Evolutionary conservation across 352 stramenopile genomes (phyloP).

Genomic region (Thraustochytrium striatum): DNA sequence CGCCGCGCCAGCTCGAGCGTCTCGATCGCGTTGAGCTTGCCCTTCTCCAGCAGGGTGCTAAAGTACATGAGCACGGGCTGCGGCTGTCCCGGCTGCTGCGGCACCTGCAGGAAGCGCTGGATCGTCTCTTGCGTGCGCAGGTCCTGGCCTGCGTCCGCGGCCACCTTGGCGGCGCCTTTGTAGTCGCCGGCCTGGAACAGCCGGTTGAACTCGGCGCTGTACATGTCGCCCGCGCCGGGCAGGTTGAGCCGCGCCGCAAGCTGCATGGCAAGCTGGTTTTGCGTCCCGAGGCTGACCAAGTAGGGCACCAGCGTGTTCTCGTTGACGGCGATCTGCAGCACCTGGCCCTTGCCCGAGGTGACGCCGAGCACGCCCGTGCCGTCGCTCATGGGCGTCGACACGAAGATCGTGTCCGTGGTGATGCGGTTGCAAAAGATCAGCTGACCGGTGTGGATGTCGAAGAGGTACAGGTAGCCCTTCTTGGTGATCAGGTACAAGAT

Average conservation of each 20-base stretch:
- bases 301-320: slow-evolving; percentile 96
- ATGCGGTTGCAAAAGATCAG: slow-evolving; percentile 95
- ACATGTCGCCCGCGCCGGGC: slow-evolving; percentile 95
- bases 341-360: slow-evolving; percentile 87
- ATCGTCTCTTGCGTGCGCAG: slow-evolving; percentile 97
- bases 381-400: slow-evolving; percentile 74
- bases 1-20: slow-evolving; percentile 96
- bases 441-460: slow-evolving; percentile 97
- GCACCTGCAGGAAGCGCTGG: slow-evolving; percentile 96
- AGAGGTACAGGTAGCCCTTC: slow-evolving; percentile 99
- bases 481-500: slow-evolving; percentile 99
- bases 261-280: slow-evolving; percentile 91
- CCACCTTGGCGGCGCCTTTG: slow-evolving; percentile 70
- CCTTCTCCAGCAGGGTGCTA: slow-evolving; percentile 93
- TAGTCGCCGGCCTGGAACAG: slow-evolving; percentile 87
- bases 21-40: slow-evolving; percentile 98
- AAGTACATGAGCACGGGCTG: slow-evolving; percentile 99
- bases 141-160: slow-evolving; percentile 67
- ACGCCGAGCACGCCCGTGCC: slow-evolving; percentile 96
- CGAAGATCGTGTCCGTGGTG: slow-evolving; percentile 94
- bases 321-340: slow-evolving; percentile 96
- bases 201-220: slow-evolving; percentile 95
- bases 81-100: slow-evolving; percentile 87
- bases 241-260: slow-evolving; percentile 92
- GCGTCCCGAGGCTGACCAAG: slow-evolving; percentile 89